phyloP scores from a whole-genome alignment of 305 asterid genomes.

The Plantago lanceolata region DNA sequence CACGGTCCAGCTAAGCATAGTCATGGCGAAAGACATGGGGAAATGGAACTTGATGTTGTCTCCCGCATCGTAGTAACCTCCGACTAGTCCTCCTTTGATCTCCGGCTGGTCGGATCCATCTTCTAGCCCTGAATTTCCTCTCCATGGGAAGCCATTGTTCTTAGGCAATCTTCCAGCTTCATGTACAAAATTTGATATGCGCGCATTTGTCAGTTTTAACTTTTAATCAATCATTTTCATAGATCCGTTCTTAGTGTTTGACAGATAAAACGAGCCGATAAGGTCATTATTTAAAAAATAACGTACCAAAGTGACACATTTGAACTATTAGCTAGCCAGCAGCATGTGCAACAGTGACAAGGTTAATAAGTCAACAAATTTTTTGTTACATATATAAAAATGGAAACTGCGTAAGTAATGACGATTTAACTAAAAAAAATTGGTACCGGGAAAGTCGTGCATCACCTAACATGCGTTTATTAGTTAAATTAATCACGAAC shows the following conservation, averaged over 20 bases:
- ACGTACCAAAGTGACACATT: not conserved
- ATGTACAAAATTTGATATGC: not conserved
- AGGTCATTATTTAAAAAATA: not conserved
- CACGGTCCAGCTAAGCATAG: slow-evolving; percentile 88
- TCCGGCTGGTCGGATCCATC: slow-evolving; percentile 63
- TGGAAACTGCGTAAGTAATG: not conserved
- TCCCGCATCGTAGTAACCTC: slow-evolving; percentile 92
- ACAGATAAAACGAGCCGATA: too few species aligned
- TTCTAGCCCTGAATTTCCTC: slow-evolving; percentile 66
- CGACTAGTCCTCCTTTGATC: slow-evolving; percentile 64
- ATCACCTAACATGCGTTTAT: slow-evolving; percentile 1
- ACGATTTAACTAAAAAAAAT: too few species aligned
- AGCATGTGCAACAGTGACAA: not conserved
- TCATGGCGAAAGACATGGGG: slow-evolving; percentile 89
- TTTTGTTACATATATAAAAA: not conserved
- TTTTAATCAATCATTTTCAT: not conserved
- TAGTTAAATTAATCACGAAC: not conserved
- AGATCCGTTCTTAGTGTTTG: too few species aligned
- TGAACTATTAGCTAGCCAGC: not conserved
- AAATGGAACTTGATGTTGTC: slow-evolving; percentile 70
- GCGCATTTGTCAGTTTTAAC: not conserved
- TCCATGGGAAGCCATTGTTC: slow-evolving; percentile 61
- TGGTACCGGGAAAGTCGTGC: slow-evolving; percentile 9
- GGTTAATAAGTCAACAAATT: not conserved
- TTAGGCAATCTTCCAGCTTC: slow-evolving; percentile 80